Evolutionary conservation across 169 alveolate genomes (phyloP), one percentile per base, ranked within the genome.

Genomic region (Theileria orientalis): DNA sequence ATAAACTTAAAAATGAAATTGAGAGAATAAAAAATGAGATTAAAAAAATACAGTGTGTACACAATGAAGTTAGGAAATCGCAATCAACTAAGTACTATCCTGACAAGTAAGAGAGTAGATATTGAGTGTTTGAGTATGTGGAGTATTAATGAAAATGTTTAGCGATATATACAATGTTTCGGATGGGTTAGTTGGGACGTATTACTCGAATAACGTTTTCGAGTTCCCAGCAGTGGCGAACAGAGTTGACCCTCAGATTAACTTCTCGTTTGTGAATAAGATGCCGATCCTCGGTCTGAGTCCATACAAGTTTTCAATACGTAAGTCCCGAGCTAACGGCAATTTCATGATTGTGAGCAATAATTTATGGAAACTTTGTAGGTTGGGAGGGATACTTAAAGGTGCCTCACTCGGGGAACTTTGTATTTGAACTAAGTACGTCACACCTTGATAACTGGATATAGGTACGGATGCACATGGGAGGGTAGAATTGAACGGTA

Each of bases 241-340:
- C 57, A 83, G 94, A 71, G 70, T 78, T 25, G 96, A 92, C 76
- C 77, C 92, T 57, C 85, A 92, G 33, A 73, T 93, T 11, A 92
- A 92, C 80, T 91, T 93, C 63, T 62, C 73, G 69, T 93, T 87
- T 59, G 83, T 83, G 30, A 91, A 87, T 52, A 83, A 74, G 47
- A 92, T 90, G 74, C 97, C 97, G 8, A 80, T 84, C 11, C 90
- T 85, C 11, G 95, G 93, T 32, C 69, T 93, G 13, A 57, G 93
- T 59, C 89, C 94, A 19, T 90, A 91, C 40, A 78, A 90, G 40
- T 93, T 89, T 52, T 93, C 97, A n/a, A 84, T 90, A 6, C 80
- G 96, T 42, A 71, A 37, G 79, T 33, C 21, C 21, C 25, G 3
- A 35, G 3, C 6, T 30, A 35, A 67, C 16, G 11, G 11, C n/a